phyloP scores from a whole-genome alignment of 2,329 filamentous ascomycete genomes.

The Teratosphaeriaceae sp. region DNA sequence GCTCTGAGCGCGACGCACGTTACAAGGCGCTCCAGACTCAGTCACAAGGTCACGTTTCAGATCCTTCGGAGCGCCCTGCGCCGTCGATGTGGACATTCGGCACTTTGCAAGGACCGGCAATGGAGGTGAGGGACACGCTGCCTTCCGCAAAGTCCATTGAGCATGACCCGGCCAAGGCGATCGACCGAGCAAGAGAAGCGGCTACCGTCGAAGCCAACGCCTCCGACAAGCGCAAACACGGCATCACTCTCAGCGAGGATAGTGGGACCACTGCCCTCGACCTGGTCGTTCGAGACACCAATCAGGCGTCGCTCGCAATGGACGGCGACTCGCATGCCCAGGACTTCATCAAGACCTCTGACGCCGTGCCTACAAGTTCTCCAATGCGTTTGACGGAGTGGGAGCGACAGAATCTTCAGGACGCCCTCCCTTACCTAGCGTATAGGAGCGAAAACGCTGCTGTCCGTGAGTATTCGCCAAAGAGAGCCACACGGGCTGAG shows the following conservation, averaged over 20 bases:
- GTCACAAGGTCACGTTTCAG: background rate
- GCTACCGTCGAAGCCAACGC: no score
- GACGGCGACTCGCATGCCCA: background rate
- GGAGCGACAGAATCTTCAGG: constrained; percentile 1
- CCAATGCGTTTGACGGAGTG: constrained; percentile 2
- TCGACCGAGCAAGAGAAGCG: no score
- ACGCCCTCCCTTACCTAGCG: background rate
- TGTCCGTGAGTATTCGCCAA: background rate
- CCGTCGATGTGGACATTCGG: background rate
- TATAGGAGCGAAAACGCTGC: background rate
- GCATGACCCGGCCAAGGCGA: background rate
- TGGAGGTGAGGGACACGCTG: no score
- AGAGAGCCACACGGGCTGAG: background rate
- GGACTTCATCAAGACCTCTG: background rate
- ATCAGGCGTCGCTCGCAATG: background rate
- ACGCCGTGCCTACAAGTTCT: constrained; percentile 1
- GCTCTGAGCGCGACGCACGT: constrained; percentile 22
- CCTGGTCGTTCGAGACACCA: background rate
- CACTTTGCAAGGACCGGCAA: no score
- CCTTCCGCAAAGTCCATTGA: no score
- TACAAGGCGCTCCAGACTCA: constrained; percentile 19
- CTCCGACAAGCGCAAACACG: no score
- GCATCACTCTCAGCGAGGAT: no score
- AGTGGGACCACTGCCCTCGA: no score
- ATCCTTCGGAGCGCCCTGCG: background rate